Conservation (phyloP, 257 asterid species). For the Mentha longifolia region DNA sequence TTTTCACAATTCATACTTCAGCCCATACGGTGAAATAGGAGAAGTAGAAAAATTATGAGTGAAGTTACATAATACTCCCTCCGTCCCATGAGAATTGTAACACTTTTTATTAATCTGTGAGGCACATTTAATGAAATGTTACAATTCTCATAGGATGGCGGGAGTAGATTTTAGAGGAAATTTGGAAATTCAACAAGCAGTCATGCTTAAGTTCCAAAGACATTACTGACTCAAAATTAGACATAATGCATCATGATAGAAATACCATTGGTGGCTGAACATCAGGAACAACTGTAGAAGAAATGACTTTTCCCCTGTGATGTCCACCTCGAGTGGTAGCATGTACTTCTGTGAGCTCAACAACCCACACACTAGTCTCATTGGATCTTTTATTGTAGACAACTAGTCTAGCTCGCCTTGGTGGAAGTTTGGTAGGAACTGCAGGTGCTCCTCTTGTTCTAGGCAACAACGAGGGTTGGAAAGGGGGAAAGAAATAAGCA, state of each 20-base stretch:
- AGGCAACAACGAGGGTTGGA: constrained; percentile 84
- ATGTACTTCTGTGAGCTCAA: constrained; percentile 91
- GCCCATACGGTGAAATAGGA: constrained; percentile 3
- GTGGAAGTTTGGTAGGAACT: constrained; percentile 87
- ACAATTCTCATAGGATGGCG: too few species aligned
- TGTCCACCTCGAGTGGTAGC: constrained; percentile 96
- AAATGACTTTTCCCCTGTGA: constrained; percentile 91
- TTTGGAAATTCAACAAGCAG: background rate
- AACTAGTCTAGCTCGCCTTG: constrained; percentile 85
- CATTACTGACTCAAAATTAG: background rate
- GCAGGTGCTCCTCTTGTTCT: constrained; percentile 83
- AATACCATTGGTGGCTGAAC: constrained; percentile 98
- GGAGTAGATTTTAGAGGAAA: background rate
- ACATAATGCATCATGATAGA: background rate
- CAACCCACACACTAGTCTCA: constrained; percentile 93
- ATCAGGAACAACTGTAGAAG: constrained; percentile 75
- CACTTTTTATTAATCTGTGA: too few species aligned
- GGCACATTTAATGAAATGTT: too few species aligned
- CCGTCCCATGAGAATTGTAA: too few species aligned
- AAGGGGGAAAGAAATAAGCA: constrained; percentile 97
- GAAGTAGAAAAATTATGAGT: background rate
- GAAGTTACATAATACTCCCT: constrained; percentile 1
- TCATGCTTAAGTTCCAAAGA: constrained; percentile 7
- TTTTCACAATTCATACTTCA: background rate
- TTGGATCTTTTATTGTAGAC: constrained; percentile 89